A percentile compares a stretch with the other conserved stretches of the same genome.
Conservation (phyloP, 257 asterid species). For the Nicotiana obtusifolia region DNA sequence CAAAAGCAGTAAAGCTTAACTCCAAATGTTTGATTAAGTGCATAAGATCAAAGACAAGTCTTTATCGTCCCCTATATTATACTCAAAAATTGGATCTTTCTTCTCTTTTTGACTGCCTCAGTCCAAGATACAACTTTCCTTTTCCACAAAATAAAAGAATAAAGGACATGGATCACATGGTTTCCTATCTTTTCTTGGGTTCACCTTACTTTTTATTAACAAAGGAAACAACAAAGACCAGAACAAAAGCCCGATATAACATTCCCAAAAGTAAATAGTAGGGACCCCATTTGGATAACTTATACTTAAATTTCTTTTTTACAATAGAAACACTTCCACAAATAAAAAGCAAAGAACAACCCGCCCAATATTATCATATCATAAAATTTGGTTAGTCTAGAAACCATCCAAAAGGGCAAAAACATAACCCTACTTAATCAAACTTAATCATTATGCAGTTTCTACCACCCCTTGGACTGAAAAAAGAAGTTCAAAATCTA, state of each 20-base stretch:
- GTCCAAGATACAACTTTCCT: constrained; percentile 45
- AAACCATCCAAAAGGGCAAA: background rate
- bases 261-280: constrained; percentile 23
- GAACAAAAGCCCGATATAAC: constrained; percentile 29
- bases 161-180: constrained; percentile 49
- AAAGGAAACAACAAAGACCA: constrained; percentile 15
- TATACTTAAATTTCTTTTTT: constrained; percentile 20
- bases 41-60: background rate
- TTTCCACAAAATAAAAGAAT: constrained; percentile 17
- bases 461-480: background rate
- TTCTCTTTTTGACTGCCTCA: constrained; percentile 49
- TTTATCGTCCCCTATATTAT: background rate
- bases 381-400: constrained; percentile 3
- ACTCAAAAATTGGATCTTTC: background rate
- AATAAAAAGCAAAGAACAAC: constrained; percentile 10
- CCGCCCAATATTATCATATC: constrained; percentile 1
- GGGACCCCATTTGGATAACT: constrained; percentile 36
- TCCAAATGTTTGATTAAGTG: background rate
- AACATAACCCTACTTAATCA: constrained; percentile 13
- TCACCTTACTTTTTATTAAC: constrained; percentile 35
- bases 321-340: constrained; percentile 18
- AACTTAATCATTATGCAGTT: constrained; percentile 5
- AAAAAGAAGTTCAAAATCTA: constrained; percentile 23
- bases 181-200: constrained; percentile 29
- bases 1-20: background rate